Evolutionary conservation across 169 alveolate genomes (phyloP), one percentile per base, ranked within the genome.

Genomic region (Neospora caninum): DNA sequence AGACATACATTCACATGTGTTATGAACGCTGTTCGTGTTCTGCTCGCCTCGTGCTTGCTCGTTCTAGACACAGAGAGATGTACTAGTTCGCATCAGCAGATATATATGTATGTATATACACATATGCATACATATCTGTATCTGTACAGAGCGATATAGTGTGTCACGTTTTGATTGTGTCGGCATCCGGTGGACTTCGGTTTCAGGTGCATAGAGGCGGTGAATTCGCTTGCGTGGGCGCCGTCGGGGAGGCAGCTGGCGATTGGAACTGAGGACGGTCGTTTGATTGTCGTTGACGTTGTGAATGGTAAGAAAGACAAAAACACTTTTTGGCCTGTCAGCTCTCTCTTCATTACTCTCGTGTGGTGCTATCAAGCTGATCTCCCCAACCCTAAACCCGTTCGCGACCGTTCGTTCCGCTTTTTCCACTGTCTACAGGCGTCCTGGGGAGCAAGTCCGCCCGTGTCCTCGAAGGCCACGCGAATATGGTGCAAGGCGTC

Each of bases 401-500:
- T n/a, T 25, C 80, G 4, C 10, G 45, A 80, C 53, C 27, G 34
- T 9, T 42, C 89, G 20, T 49, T 82, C 25, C 67, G 13, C 67
- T 18, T 38, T 42, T 82, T 38, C 67, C 39, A 4, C 38, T 38
- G 36, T 36, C 38, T 82, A 43, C 94, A 80, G 94, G 82, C 58
- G 73, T 42, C 83, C 70, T 91, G 58, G 94, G 78, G 36, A 38
- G 64, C 41, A 88, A 88, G 78, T 64, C 86, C 4, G 84, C 54
- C 29, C 36, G 92, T 13, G 84, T 96, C 87, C 96, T 97, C 82
- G 98, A 97, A 83, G 98, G 98, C 49, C 98, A 97, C 84, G 80
- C 98, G 43, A 96, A 96, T 69, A 95, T 97, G 89, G 97, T 97
- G 27, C 98, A 97, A 82, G 98, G 98, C 20, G 96, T 97, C 64